Evolutionary conservation across 2,329 filamentous ascomycete species (phyloP), one percentile per base, ranked within the genome.

Genomic region (Aureobasidium sp.): DNA sequence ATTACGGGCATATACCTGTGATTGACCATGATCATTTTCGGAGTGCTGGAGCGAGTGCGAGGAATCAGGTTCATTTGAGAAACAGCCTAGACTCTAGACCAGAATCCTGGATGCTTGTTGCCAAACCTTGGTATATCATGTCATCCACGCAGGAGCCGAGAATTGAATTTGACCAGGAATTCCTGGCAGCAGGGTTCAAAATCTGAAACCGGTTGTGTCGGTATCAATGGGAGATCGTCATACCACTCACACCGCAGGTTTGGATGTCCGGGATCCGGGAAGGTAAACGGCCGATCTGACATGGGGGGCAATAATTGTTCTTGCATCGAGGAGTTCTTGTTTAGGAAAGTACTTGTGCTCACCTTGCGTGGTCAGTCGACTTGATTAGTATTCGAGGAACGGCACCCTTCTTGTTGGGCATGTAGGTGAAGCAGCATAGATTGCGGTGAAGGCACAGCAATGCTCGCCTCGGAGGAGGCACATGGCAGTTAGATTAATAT

Each of bases 161-260:
- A 32, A 32, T 3, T 9, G 4, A 34, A 13, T 5, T 17, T 29
- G 26, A 29, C 23, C 20, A 32, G 51, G 23, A 42, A 29, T 46
- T 23, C 47, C 47, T 56, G 39, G 39, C 26, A 15, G 27, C 15
- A 47, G 32, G 42, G 39, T 48, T 20, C 29, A 13, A 5, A 27
- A 37, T 58, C 42, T 58, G 55, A 58, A 58, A 58, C 55, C 55
- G 55, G 55, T 48, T 48, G 41, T 48, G 42, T 47, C 55, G 55
- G 55, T 39, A 58, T 15, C 37, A 48, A 8, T 36, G 32, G 20
- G 32, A 58, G 55, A 58, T 58, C 57, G 46, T 46, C 44, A 60
- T 50, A 51, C 23, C 32, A 32, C 46, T 50, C 57, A 60, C 57
- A 60, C 57, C 57, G 57, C 57, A 36, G 46, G 26, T 60, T 60